Percentiles rank a stretch among this genome's conserved stretches.
phyloP scores from a whole-genome alignment of 768 basidiomycete genomes.

The Tubosaeta sp. region DNA sequence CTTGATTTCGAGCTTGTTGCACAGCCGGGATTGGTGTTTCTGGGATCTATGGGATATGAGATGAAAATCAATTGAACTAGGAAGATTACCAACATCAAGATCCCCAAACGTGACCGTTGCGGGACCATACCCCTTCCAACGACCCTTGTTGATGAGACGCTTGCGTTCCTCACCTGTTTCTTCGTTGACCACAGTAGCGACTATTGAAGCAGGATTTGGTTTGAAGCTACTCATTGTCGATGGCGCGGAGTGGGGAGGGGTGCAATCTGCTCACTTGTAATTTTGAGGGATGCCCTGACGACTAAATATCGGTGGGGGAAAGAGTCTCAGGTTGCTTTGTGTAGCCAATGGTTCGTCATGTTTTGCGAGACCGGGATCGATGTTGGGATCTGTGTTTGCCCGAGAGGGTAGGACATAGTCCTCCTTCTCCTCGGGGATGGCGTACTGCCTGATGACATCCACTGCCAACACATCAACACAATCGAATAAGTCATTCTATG shows the following conservation, averaged over 20 bases:
- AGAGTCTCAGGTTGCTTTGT: conserved; percentile 63
- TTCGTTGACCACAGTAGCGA: conserved; percentile 61
- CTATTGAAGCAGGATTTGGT: conserved; percentile 69
- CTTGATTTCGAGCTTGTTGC: conserved; percentile 52
- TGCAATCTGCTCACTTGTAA: conserved; percentile 57
- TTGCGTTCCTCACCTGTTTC: conserved; percentile 79
- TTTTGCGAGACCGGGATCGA: conserved; percentile 45
- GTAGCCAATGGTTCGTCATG: conserved; percentile 15
- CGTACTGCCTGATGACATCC: conserved; percentile 65
- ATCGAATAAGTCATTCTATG: neutral
- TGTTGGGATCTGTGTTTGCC: conserved; percentile 35
- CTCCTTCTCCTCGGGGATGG: conserved; percentile 63
- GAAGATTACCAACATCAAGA: conserved; percentile 31
- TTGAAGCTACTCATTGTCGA: conserved; percentile 53
- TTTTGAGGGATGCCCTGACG: conserved; percentile 73
- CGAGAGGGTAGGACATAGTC: conserved; percentile 45
- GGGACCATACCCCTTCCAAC: conserved; percentile 84
- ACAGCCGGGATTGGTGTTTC: conserved; percentile 58
- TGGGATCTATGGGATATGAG: conserved; percentile 47
- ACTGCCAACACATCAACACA: conserved; percentile 41
- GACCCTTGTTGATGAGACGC: conserved; percentile 76
- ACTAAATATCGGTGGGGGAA: conserved; percentile 89
- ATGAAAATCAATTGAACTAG: neutral
- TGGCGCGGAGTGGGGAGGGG: neutral
- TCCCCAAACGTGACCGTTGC: conserved; percentile 67